phyloP scores from a whole-genome alignment of 495 filamentous ascomycete species.

The Achaetomiella virescens region DNA sequence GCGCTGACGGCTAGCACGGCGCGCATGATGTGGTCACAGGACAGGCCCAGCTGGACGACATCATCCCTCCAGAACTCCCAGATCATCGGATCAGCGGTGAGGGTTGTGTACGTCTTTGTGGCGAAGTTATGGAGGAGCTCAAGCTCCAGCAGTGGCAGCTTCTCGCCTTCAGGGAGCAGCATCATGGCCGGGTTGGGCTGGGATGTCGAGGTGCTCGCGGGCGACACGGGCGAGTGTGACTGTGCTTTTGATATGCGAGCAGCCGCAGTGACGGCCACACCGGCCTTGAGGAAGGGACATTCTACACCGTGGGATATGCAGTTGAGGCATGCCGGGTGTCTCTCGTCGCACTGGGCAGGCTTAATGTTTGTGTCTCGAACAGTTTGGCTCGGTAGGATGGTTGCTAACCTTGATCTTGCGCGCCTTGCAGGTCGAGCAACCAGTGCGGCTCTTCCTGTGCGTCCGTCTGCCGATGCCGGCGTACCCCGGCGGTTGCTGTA shows the following conservation, averaged over 20 bases:
- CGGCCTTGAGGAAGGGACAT: slow-evolving; percentile 31
- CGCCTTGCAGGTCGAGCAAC: slow-evolving; percentile 36
- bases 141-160: slow-evolving; percentile 32
- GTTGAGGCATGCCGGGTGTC: slow-evolving; percentile 39
- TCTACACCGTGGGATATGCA: slow-evolving; percentile 36
- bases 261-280: background rate
- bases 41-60: slow-evolving; percentile 37
- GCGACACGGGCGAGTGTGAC: slow-evolving; percentile 1
- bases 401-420: slow-evolving; percentile 37
- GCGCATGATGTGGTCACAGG: slow-evolving; percentile 50
- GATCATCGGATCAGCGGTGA: slow-evolving; percentile 28
- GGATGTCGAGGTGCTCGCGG: background rate
- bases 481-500: slow-evolving; percentile 11
- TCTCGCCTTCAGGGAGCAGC: slow-evolving; percentile 3
- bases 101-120: slow-evolving; percentile 32
- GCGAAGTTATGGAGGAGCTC: slow-evolving; percentile 43
- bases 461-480: slow-evolving; percentile 11
- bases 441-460: slow-evolving; percentile 38
- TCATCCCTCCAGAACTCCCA: slow-evolving; percentile 33
- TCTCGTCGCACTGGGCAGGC: slow-evolving; percentile 34
- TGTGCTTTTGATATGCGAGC: background rate
- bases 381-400: background rate
- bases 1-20: slow-evolving; percentile 49
- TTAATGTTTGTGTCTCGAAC: background rate
- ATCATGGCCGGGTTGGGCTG: background rate